Conservation (phyloP, 176 grass and related monocot genomes). For the Pharus latifolius region DNA sequence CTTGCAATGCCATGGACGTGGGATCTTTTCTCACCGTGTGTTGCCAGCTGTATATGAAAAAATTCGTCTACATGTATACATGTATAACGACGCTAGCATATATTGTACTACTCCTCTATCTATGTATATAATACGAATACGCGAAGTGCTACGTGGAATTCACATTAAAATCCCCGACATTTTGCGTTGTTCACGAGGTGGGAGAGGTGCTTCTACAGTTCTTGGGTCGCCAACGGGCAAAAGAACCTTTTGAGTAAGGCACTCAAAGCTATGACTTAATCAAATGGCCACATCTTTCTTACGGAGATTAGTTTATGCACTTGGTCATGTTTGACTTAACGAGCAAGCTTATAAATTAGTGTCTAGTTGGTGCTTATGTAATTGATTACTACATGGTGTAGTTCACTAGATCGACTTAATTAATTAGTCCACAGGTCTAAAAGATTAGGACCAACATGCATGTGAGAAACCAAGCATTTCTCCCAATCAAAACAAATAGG, state of each 20-base stretch:
- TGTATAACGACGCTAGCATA: no score
- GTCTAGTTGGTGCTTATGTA: neutral
- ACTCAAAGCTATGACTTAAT: neutral
- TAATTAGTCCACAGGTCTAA: neutral
- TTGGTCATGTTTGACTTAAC: constrained; percentile 5
- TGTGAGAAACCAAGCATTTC: no score
- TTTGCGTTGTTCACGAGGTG: constrained; percentile 21
- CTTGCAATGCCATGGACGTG: no score
- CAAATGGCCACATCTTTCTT: neutral
- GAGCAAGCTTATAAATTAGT: neutral
- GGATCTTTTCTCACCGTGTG: no score
- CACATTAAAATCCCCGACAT: constrained; percentile 2
- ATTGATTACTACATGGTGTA: neutral
- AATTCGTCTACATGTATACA: no score
- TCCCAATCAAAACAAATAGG: no score
- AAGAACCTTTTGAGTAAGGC: constrained; percentile 12
- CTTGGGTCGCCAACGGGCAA: constrained; percentile 1
- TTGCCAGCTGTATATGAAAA: no score
- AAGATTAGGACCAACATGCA: no score
- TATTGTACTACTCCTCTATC: no score
- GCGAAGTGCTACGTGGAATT: neutral
- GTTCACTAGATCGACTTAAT: neutral
- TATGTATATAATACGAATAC: no score
- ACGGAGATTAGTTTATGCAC: neutral
- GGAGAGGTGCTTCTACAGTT: neutral